These are phyloP conservation scores for Colletotrichum orchidophilum DNA, from an alignment of 2,329 filamentous ascomycete genomes.

Conservation along the genomic window DNA sequence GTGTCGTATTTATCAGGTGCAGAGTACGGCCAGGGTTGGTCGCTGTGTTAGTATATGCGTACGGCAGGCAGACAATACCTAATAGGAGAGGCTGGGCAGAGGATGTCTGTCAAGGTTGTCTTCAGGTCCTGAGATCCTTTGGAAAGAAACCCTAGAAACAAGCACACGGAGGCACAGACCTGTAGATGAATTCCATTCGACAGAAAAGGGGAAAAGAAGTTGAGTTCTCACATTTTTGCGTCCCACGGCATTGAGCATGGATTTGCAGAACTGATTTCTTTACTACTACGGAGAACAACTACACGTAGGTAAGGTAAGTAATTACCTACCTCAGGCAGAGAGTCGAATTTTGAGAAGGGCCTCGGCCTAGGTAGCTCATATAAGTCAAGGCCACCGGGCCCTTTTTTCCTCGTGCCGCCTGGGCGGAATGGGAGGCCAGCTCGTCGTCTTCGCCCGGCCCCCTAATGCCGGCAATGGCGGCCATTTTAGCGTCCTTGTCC, in stretches of 20 bases:
- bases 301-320: too few species aligned
- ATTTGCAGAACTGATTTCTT: conserved; percentile 9
- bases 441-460: not conserved
- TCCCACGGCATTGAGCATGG: conserved; percentile 10
- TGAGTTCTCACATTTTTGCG: not conserved
- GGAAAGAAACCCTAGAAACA: not conserved
- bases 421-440: conserved; percentile 2
- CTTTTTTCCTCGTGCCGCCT: conserved; percentile 2
- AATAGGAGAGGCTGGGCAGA: not conserved
- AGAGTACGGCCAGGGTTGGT: conserved; percentile 5
- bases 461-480: conserved; percentile 19
- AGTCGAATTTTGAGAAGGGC: not conserved
- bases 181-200: not conserved
- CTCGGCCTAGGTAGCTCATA: conserved; percentile 21
- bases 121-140: not conserved
- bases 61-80: not conserved
- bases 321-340: not conserved
- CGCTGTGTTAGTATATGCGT: not conserved
- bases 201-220: not conserved
- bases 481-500: conserved; percentile 8
- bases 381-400: conserved; percentile 7
- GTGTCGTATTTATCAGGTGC: conserved; percentile 22
- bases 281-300: not conserved
- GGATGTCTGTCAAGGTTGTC: not conserved
- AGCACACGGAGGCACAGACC: not conserved